phyloP scores from a whole-genome alignment of 2,329 filamentous ascomycete genomes.

The Colletotrichum melonis region DNA sequence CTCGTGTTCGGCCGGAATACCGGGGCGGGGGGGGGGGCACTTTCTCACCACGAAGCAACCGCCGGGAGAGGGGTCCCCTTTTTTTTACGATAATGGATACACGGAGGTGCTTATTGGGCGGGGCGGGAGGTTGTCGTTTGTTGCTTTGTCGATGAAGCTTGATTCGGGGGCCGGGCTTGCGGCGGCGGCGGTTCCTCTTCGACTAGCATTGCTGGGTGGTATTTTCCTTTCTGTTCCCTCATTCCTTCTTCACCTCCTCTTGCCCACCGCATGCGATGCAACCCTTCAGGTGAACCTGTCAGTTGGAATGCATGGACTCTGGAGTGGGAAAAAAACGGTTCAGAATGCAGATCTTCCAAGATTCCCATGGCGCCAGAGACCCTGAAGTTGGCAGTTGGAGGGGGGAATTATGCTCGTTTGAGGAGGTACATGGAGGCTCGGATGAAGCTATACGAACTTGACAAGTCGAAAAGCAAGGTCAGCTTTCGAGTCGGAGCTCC shows the following conservation, averaged over 20 bases:
- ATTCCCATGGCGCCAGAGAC: conserved; percentile 24
- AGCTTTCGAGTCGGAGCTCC: background rate
- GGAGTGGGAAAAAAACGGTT: conserved; percentile 4
- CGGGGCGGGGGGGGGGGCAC: background rate
- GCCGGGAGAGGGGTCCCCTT: background rate
- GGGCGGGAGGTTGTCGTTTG: conserved; percentile 14
- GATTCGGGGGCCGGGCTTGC: background rate
- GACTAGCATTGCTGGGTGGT: background rate
- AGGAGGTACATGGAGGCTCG: background rate
- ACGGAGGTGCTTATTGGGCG: conserved; percentile 20
- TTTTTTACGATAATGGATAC: conserved; percentile 17
- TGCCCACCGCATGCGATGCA: conserved; percentile 18
- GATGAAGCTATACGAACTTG: conserved; percentile 22
- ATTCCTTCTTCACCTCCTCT: background rate
- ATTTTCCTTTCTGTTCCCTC: background rate
- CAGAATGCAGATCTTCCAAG: conserved; percentile 34
- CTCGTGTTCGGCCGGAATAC: conserved; percentile 34
- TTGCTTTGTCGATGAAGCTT: conserved; percentile 18
- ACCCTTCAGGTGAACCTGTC: conserved; percentile 34
- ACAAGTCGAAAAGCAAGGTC: background rate
- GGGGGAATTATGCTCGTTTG: background rate
- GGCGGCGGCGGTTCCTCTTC: no score
- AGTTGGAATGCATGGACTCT: conserved; percentile 17
- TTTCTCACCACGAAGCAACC: background rate
- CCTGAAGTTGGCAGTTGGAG: conserved; percentile 29